Evolutionary conservation across 2,329 filamentous ascomycete genomes (phyloP), one percentile per base, ranked within the genome.

Genomic region (Metarhizium rileyi): DNA sequence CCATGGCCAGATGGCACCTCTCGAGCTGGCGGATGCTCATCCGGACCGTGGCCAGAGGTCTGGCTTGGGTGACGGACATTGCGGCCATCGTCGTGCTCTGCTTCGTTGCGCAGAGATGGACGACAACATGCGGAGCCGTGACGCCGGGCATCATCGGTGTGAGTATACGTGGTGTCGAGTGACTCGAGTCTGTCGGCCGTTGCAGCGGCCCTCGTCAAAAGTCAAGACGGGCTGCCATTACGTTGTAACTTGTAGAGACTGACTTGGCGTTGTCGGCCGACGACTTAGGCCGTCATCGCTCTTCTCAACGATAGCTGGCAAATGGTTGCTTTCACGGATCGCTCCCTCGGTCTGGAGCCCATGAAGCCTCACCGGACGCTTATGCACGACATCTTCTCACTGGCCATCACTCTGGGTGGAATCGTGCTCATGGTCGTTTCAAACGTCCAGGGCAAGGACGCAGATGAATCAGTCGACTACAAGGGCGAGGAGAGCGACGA

Each of bases 251-350:
- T n/a, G n/a, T n/a, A n/a, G n/a, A n/a, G n/a, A n/a, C n/a, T n/a
- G n/a, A n/a, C 27, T n/a, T 20, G 9, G n/a, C 30, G n/a, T 14
- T 6, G 14, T 30, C 7, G 33, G 16, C 33, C 16, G 33, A 36
- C 25, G 28, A 23, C 28, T 26, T 26, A 46, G 49, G 42, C 33
- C 7, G 55, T 57, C 45, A 56, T 66, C 16, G 61, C 66, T 23
- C 56, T 67, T 49, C 60, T 69, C 54, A 66, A 65, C 47, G 66
- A 69, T 44, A 67, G 63, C 56, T 68, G 66, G 65, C 63, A 68
- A 38, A 58, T 63, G 41, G 49, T 63, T 44, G 61, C 65, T 3
- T 53, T 62, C 14, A 55, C 58, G 5, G 61, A 66, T 25, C 52
- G 56, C 7, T 50, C 58, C 7, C 49, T 58, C 12, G 57, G 58